Conservation (phyloP, 352 stramenopile species). For the Phytophthora tubulina region DNA sequence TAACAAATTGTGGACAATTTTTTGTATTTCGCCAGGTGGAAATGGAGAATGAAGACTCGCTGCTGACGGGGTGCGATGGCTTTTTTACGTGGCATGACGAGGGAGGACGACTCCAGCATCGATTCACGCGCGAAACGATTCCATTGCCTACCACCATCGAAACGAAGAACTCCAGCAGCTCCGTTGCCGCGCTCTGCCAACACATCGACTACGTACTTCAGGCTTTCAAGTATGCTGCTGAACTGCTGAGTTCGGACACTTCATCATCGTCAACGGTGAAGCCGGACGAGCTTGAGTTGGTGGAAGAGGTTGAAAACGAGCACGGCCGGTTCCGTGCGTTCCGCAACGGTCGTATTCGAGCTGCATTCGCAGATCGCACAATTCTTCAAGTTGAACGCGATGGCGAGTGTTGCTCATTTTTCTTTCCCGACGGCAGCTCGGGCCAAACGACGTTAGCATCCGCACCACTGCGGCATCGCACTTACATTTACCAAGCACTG, state of each 20-base stretch:
- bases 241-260: background rate
- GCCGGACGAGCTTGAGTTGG: constrained; percentile 31
- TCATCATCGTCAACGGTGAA: background rate
- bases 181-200: constrained; percentile 37
- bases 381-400: constrained; percentile 66
- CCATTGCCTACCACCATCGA: constrained; percentile 45
- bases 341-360: constrained; percentile 66
- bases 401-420: constrained; percentile 56
- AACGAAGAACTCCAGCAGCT: constrained; percentile 15
- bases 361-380: constrained; percentile 75
- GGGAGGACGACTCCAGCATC: constrained; percentile 42
- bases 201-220: constrained; percentile 49
- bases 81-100: constrained; percentile 66
- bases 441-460: constrained; percentile 52
- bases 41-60: constrained; percentile 13
- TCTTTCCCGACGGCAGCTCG: constrained; percentile 56
- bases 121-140: constrained; percentile 74
- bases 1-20: background rate
- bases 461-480: constrained; percentile 45
- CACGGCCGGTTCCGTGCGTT: constrained; percentile 76
- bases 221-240: constrained; percentile 27
- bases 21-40: constrained; percentile 29
- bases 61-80: constrained; percentile 39
- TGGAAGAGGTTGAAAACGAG: constrained; percentile 58
- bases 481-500: constrained; percentile 63